These are phyloP conservation scores for Debaryomyces tyrocola DNA, from an alignment of 805 yeast species.

Conservation along the genomic window DNA sequence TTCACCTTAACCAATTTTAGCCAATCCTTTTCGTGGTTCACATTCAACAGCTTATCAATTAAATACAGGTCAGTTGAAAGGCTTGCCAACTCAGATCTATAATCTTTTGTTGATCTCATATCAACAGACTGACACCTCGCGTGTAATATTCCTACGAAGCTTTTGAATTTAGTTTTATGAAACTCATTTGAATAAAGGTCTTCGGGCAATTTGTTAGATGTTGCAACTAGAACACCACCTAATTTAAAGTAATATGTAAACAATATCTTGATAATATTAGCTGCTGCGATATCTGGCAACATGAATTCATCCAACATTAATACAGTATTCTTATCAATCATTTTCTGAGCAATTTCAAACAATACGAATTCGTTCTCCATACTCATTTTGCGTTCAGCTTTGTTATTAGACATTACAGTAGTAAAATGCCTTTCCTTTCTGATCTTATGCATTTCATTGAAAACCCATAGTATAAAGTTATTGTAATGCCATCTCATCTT, in stretches of 20 bases:
- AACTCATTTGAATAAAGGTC: slow-evolving; percentile 68
- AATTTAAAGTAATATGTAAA: slow-evolving; percentile 69
- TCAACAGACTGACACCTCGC: slow-evolving; percentile 61
- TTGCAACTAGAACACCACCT: slow-evolving; percentile 75
- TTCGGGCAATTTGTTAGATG: slow-evolving; percentile 71
- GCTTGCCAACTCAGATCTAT: slow-evolving; percentile 38
- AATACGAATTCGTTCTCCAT: slow-evolving; percentile 64
- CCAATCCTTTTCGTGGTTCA: slow-evolving; percentile 35
- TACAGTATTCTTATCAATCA: slow-evolving; percentile 58
- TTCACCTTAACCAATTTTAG: slow-evolving; percentile 21
- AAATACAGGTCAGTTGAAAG: slow-evolving; percentile 24
- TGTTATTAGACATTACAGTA: slow-evolving; percentile 20
- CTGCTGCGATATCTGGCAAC: slow-evolving; percentile 75
- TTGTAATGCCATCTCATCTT: slow-evolving; percentile 73
- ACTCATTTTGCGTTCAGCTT: slow-evolving; percentile 23
- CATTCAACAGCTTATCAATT: slow-evolving; percentile 28
- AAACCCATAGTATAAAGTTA: slow-evolving; percentile 69
- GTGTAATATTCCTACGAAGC: slow-evolving; percentile 57
- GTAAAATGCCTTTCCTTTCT: slow-evolving; percentile 44
- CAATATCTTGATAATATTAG: slow-evolving; percentile 62
- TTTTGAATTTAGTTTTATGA: slow-evolving; percentile 54
- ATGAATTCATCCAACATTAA: slow-evolving; percentile 71
- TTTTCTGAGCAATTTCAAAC: slow-evolving; percentile 64
- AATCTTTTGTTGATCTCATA: slow-evolving; percentile 60
- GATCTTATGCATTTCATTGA: slow-evolving; percentile 57